Conservation (phyloP, 768 basidiomycete genomes). For the Collybia nuda region DNA sequence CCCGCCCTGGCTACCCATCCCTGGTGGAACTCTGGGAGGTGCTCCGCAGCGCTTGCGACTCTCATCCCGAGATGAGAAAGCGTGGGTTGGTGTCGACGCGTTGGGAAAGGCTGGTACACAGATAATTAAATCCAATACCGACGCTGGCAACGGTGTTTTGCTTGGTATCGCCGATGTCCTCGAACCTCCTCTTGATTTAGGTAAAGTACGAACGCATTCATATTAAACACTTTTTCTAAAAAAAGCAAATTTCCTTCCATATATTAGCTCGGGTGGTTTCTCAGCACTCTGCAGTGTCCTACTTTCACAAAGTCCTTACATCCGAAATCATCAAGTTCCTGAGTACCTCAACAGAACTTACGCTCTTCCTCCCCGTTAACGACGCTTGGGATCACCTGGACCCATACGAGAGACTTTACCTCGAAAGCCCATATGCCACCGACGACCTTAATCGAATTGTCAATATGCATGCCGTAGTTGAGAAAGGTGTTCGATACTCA, state of each 20-base stretch:
- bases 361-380: constrained; percentile 87
- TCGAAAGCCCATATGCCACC: constrained; percentile 84
- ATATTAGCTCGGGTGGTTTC: constrained; percentile 58
- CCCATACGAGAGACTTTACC: constrained; percentile 77
- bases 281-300: constrained; percentile 61
- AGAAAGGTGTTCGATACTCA: constrained; percentile 62
- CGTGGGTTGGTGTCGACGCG: constrained; percentile 74
- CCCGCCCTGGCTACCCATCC: constrained; percentile 85
- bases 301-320: constrained; percentile 73
- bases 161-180: constrained; percentile 76
- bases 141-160: constrained; percentile 76
- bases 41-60: constrained; percentile 81
- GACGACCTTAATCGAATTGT: constrained; percentile 80
- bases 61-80: constrained; percentile 43
- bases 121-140: constrained; percentile 53
- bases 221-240: constrained; percentile 1
- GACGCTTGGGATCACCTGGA: constrained; percentile 81
- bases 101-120: constrained; percentile 73
- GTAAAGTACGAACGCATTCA: constrained; percentile 40
- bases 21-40: constrained; percentile 77
- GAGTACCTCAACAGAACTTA: constrained; percentile 69
- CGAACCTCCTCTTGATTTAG: constrained; percentile 69
- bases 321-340: constrained; percentile 55
- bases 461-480: constrained; percentile 70
- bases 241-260: constrained; percentile 4